Evolutionary conservation across 176 grass and related monocot genomes (phyloP).

Genomic region (Metroxylon sagu): DNA sequence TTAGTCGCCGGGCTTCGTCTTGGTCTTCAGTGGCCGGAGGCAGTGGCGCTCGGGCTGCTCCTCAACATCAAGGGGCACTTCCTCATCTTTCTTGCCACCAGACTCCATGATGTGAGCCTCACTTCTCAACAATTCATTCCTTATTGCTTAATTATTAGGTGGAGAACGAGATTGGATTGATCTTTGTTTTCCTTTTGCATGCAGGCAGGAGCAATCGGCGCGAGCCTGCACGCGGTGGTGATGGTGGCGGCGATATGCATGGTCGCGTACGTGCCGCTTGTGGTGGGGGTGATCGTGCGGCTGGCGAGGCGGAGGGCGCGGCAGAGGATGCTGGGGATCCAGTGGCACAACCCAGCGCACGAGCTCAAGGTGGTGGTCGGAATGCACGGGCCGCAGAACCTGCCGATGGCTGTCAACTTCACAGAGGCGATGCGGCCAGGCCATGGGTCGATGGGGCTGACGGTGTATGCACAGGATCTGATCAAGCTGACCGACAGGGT

Average conservation of each 20-base stretch:
- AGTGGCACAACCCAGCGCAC: constrained; percentile 35
- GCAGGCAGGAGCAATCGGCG: no score
- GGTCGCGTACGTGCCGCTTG: constrained; percentile 43
- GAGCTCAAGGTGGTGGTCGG: constrained; percentile 53
- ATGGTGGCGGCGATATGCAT: constrained; percentile 38
- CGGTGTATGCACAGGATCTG: constrained; percentile 58
- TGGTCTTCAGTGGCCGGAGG: constrained; percentile 40
- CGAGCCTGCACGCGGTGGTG: no score
- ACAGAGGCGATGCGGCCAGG: constrained; percentile 48
- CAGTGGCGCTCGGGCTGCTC: constrained; percentile 55
- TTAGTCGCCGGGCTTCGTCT: constrained; percentile 20
- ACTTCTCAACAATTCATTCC: no score
- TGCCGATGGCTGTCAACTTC: constrained; percentile 36
- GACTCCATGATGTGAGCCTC: no score
- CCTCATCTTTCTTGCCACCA: constrained; percentile 58
- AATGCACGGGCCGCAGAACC: constrained; percentile 48
- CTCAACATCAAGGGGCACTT: constrained; percentile 81
- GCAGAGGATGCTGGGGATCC: constrained; percentile 53
- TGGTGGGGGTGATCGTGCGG: constrained; percentile 34
- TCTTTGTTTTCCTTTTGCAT: no score
- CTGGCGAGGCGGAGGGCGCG: constrained; percentile 49
- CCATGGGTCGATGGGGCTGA: constrained; percentile 29
- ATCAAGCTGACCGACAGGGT: constrained; percentile 61
- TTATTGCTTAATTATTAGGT: no score
- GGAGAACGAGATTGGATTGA: no score